Conservation (phyloP, 2,329 filamentous ascomycete species). For the Hymenoscyphus albidus region DNA sequence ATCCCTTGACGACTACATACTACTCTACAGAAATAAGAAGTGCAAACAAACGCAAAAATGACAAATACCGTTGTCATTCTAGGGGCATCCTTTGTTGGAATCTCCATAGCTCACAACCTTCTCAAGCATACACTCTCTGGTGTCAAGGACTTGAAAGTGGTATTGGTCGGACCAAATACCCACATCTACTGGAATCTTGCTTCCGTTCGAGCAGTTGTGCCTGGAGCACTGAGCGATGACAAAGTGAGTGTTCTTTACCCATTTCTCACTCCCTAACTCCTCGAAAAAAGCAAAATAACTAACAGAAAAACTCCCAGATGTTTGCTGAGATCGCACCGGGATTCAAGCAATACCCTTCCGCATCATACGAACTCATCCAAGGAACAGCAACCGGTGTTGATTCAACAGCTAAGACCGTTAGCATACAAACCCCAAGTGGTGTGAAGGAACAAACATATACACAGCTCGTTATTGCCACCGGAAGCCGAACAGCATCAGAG, state of each 20-base stretch:
- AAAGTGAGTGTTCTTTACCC: conserved; percentile 16
- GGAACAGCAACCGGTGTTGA: conserved; percentile 46
- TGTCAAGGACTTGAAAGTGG: conserved; percentile 9
- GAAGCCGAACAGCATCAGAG: conserved; percentile 33
- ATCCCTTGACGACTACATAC: neutral
- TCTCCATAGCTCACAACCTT: conserved; percentile 46
- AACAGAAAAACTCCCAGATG: conserved; percentile 18
- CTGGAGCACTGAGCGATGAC: conserved; percentile 33
- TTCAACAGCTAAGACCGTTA: conserved; percentile 40
- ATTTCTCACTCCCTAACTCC: neutral
- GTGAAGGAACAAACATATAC: conserved; percentile 40
- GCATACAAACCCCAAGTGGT: conserved; percentile 36
- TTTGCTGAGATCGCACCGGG: conserved; percentile 39
- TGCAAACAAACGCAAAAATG: conserved; percentile 19
- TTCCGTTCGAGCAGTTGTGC: conserved; percentile 11
- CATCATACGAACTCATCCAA: conserved; percentile 49
- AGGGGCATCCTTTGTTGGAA: conserved; percentile 51
- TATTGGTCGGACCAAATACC: conserved; percentile 48
- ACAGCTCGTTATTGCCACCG: conserved; percentile 42
- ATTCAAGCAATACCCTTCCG: conserved; percentile 46
- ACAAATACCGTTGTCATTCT: conserved; percentile 46
- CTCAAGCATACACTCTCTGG: neutral
- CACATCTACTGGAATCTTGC: conserved; percentile 49
- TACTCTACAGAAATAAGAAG: neutral
- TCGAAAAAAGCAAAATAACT: neutral